phyloP scores from a whole-genome alignment of 2,329 filamentous ascomycete genomes.

The Penicillium aurantiogriseum region DNA sequence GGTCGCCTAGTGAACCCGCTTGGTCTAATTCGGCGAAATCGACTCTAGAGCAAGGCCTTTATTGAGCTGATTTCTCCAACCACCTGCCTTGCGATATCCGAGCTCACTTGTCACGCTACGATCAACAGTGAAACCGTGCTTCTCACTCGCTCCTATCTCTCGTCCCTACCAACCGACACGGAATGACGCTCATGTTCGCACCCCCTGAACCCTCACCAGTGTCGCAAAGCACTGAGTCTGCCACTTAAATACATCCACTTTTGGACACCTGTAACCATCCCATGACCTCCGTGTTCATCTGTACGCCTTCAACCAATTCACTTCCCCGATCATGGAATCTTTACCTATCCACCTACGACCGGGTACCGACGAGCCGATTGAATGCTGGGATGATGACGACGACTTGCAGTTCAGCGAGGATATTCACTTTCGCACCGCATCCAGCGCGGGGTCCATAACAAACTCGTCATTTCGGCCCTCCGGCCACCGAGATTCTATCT shows the following conservation, averaged over 20 bases:
- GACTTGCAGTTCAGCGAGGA: slow-evolving; percentile 50
- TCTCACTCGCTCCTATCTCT: not conserved
- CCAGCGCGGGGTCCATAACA: slow-evolving; percentile 46
- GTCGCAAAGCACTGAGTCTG: slow-evolving; percentile 23
- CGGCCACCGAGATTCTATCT: slow-evolving; percentile 69
- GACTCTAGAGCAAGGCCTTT: not conserved
- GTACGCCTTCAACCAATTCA: not conserved
- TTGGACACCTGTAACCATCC: not conserved
- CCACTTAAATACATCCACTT: slow-evolving; percentile 9
- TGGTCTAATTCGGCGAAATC: slow-evolving; percentile 3
- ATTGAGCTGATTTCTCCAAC: not conserved
- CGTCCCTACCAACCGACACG: slow-evolving; percentile 15
- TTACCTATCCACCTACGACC: slow-evolving; percentile 35
- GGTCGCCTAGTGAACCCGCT: not conserved
- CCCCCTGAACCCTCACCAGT: slow-evolving; percentile 18
- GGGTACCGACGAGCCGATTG: slow-evolving; percentile 40
- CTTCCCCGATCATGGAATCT: slow-evolving; percentile 38
- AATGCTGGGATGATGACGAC: slow-evolving; percentile 52
- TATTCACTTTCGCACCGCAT: slow-evolving; percentile 46
- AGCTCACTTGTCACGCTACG: not conserved
- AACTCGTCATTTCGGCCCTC: slow-evolving; percentile 44
- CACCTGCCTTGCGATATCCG: not conserved
- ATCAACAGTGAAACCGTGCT: not conserved
- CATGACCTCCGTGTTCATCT: not conserved
- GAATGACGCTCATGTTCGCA: slow-evolving; percentile 30